These are phyloP conservation scores for Chenopodium album DNA, from an alignment of 148 eudicot genomes.

Conservation along the genomic window DNA sequence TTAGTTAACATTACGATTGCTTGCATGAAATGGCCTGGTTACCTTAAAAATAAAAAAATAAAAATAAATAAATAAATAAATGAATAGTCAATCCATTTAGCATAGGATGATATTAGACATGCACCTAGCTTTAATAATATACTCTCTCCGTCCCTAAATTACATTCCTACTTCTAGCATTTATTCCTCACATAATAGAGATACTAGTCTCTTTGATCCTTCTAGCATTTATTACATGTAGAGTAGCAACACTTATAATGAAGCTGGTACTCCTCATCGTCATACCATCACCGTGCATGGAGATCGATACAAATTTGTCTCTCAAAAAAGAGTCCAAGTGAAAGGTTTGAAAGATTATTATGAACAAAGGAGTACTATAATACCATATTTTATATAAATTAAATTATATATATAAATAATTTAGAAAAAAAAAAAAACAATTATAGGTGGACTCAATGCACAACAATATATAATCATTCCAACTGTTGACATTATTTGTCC, in stretches of 20 bases:
- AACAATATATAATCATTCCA: background rate
- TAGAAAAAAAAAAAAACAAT: background rate
- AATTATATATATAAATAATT: too few relatives aligned
- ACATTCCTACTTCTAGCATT: too few relatives aligned
- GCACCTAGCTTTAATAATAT: background rate
- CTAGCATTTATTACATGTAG: constrained; percentile 18
- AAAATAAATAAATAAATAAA: too few relatives aligned
- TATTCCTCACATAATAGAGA: background rate
- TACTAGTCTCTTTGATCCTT: constrained; percentile 21
- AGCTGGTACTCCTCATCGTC: constrained; percentile 3
- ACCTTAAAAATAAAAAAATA: too few relatives aligned
- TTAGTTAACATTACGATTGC: too few relatives aligned
- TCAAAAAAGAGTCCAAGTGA: constrained; percentile 4
- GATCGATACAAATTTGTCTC: background rate
- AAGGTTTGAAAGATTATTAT: background rate
- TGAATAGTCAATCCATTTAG: too few relatives aligned
- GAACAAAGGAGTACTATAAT: background rate
- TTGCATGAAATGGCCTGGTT: too few relatives aligned
- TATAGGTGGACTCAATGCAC: background rate
- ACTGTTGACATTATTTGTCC: background rate
- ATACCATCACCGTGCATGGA: constrained; percentile 23
- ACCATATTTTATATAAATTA: too few relatives aligned
- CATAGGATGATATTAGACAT: background rate
- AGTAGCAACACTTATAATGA: constrained; percentile 27
- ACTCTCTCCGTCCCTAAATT: too few relatives aligned